Conservation (phyloP, 2,329 filamentous ascomycete genomes). For the Talaromyces albobiverticillius region DNA sequence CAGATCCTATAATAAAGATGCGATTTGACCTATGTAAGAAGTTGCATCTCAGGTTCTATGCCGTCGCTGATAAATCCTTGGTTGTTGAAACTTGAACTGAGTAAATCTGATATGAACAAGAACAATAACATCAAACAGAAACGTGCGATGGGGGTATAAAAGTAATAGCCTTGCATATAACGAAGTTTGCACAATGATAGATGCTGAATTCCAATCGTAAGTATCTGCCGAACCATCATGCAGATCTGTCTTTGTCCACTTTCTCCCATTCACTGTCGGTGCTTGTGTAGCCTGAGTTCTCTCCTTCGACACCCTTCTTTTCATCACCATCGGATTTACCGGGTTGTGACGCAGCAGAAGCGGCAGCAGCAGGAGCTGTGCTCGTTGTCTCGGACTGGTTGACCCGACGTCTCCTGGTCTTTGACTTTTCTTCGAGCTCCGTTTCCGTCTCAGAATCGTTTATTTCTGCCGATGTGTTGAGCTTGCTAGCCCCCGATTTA, state of each 20-base stretch:
- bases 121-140: background rate
- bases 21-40: background rate
- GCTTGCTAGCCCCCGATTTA: constrained; percentile 23
- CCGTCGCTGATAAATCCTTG: background rate
- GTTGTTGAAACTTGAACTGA: background rate
- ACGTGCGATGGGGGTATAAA: constrained; percentile 8
- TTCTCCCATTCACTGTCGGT: constrained; percentile 99
- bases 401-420: constrained; percentile 9
- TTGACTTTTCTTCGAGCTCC: constrained; percentile 18
- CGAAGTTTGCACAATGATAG: background rate
- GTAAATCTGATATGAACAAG: background rate
- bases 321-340: constrained; percentile 39
- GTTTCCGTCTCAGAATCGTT: constrained; percentile 44
- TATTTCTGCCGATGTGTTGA: constrained; percentile 29
- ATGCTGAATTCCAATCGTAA: background rate
- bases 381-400: constrained; percentile 14
- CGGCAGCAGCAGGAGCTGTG: constrained; percentile 20
- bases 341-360: too few relatives aligned
- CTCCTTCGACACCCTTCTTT: constrained; percentile 45
- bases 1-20: background rate
- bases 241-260: constrained; percentile 54
- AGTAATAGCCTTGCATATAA: constrained; percentile 1
- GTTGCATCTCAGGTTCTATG: background rate
- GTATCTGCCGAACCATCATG: background rate
- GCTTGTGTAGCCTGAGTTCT: constrained; percentile 59